These are phyloP conservation scores for Solanum ossicruentum DNA, from an alignment of 257 asterid genomes.

Conservation along the genomic window DNA sequence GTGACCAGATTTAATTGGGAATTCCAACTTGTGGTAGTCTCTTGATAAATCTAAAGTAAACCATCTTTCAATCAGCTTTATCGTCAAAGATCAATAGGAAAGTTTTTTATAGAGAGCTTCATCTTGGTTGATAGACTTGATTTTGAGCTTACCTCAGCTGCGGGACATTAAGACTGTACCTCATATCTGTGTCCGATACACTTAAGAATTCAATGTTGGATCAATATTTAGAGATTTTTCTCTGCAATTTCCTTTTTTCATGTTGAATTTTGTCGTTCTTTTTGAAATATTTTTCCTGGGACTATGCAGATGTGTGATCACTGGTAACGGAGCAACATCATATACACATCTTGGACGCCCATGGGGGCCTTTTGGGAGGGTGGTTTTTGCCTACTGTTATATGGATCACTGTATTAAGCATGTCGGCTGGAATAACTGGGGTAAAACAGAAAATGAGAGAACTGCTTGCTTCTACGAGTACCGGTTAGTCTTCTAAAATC, in stretches of 20 bases:
- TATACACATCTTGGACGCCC: slow-evolving; percentile 80
- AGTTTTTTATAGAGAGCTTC: not conserved
- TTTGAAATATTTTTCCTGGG: not conserved
- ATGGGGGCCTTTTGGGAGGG: slow-evolving; percentile 99
- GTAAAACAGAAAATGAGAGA: slow-evolving; percentile 82
- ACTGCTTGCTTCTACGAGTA: slow-evolving; percentile 95
- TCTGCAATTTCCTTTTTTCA: not conserved
- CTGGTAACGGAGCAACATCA: slow-evolving; percentile 62
- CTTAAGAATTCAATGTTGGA: not conserved
- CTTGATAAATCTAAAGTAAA: not conserved
- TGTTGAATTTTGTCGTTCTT: not conserved
- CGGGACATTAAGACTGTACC: not conserved
- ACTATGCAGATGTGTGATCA: slow-evolving; percentile 75
- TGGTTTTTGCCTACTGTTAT: slow-evolving; percentile 60
- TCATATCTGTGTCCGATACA: not conserved
- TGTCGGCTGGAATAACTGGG: slow-evolving; percentile 95
- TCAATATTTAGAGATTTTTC: not conserved
- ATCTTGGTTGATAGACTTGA: not conserved
- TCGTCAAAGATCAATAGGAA: not conserved
- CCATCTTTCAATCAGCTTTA: not conserved
- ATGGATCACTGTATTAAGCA: slow-evolving; percentile 71
- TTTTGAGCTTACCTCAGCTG: not conserved
- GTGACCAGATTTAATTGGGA: not conserved
- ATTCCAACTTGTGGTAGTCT: not conserved
- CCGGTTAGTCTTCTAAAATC: slow-evolving; percentile 29